A percentile compares a stretch with the other conserved stretches of the same genome.
These are phyloP conservation scores for Tetrapisispora fleetii DNA, from an alignment of 805 yeast genomes.

Conservation along the genomic window DNA sequence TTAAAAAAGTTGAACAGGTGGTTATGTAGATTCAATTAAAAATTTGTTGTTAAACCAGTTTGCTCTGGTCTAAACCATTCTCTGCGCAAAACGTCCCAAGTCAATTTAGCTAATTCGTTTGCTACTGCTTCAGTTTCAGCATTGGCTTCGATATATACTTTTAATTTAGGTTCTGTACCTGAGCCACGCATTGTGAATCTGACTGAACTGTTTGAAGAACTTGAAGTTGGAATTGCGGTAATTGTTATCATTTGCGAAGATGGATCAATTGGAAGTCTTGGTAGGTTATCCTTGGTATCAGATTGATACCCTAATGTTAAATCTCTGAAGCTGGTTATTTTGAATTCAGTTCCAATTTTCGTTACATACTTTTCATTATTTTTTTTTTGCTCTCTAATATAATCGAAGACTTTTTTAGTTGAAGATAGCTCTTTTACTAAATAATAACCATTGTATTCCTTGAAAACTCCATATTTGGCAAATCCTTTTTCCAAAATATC, in stretches of 20 bases:
- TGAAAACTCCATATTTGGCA: constrained; percentile 64
- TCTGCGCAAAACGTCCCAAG: constrained; percentile 51
- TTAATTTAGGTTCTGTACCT: constrained; percentile 93
- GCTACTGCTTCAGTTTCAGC: constrained; percentile 43
- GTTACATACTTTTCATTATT: constrained; percentile 32
- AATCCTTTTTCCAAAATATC: constrained; percentile 51
- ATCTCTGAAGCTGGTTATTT: constrained; percentile 67
- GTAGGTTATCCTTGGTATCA: constrained; percentile 44
- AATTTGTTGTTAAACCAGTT: constrained; percentile 30
- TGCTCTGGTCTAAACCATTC: constrained; percentile 65
- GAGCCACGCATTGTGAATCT: constrained; percentile 86
- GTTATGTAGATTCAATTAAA: constrained; percentile 1
- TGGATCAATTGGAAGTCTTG: constrained; percentile 61
- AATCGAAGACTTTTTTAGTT: constrained; percentile 46
- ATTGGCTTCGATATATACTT: constrained; percentile 78
- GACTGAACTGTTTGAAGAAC: background rate
- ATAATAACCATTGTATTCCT: constrained; percentile 83
- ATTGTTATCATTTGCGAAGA: constrained; percentile 83
- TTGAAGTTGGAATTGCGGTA: constrained; percentile 25
- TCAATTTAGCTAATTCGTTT: constrained; percentile 39
- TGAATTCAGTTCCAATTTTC: constrained; percentile 42
- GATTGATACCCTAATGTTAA: constrained; percentile 77
- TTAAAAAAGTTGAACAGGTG: too few species aligned
- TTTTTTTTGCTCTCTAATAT: constrained; percentile 34
- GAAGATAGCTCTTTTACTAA: constrained; percentile 43